These are phyloP conservation scores for Hamamelis virginiana DNA, from an alignment of 164 flowering plant species.

Conservation along the genomic window DNA sequence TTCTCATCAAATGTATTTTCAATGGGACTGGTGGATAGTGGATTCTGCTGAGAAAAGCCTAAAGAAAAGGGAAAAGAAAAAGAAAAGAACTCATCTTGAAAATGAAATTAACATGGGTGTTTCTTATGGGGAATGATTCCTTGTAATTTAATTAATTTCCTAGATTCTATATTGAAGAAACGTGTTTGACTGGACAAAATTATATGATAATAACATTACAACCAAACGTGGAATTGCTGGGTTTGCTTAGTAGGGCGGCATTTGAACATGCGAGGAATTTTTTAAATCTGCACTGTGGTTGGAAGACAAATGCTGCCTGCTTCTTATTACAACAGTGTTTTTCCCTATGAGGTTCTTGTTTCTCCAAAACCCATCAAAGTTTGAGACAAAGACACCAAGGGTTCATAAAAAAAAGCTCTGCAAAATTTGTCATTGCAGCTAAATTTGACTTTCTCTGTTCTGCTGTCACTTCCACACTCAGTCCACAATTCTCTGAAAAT, in stretches of 20 bases:
- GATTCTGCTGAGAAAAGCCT: too few species aligned
- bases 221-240: conserved; percentile 5
- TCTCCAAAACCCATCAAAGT: too few species aligned
- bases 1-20: too few species aligned
- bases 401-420: too few species aligned
- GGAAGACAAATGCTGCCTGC: not conserved
- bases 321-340: not conserved
- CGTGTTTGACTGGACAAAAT: conserved; percentile 34
- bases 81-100: not conserved
- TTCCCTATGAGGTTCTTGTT: not conserved
- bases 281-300: not conserved
- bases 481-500: too few species aligned
- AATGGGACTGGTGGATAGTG: too few species aligned
- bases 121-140: not conserved
- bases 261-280: not conserved
- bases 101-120: not conserved
- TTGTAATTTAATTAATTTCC: not conserved
- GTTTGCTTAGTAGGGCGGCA: conserved; percentile 5
- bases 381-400: too few species aligned
- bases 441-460: too few species aligned
- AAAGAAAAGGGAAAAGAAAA: too few species aligned
- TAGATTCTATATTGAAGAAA: conserved; percentile 13
- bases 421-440: too few species aligned
- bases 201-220: not conserved
- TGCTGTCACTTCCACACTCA: too few species aligned